Percentiles rank a stretch among this genome's conserved stretches.
These are phyloP conservation scores for Groenewaldozyma tartarivorans DNA, from an alignment of 805 yeast species.

Conservation along the genomic window DNA sequence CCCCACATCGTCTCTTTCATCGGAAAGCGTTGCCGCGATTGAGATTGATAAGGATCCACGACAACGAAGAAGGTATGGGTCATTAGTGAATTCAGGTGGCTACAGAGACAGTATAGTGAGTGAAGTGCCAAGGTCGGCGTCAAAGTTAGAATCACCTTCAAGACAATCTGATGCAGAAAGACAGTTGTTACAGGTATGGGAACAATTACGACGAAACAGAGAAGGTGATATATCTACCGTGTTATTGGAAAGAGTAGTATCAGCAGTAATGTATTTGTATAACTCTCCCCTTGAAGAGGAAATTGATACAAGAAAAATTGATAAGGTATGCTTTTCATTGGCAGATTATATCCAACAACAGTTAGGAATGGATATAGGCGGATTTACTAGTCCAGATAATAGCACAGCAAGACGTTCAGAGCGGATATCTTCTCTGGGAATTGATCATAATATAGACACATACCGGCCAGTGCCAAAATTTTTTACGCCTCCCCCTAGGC, in stretches of 20 bases:
- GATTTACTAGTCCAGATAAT: background rate
- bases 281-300: slow-evolving; percentile 3
- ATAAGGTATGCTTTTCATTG: slow-evolving; percentile 15
- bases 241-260: slow-evolving; percentile 18
- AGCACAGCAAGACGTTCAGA: no score
- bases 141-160: no score
- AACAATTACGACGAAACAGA: slow-evolving; percentile 11
- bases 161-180: slow-evolving; percentile 18
- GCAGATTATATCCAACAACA: slow-evolving; percentile 11
- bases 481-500: background rate
- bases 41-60: no score
- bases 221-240: slow-evolving; percentile 15
- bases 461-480: background rate
- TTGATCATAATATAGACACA: background rate
- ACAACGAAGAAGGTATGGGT: no score
- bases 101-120: no score
- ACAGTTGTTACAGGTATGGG: slow-evolving; percentile 15
- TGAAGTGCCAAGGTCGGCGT: no score
- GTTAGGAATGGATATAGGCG: no score
- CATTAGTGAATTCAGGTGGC: no score
- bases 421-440: no score
- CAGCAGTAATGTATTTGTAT: slow-evolving; percentile 15
- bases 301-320: slow-evolving; percentile 5
- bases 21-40: no score
- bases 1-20: no score